Conservation (phyloP, 495 filamentous ascomycete genomes). For the Daldinia caldariorum region DNA sequence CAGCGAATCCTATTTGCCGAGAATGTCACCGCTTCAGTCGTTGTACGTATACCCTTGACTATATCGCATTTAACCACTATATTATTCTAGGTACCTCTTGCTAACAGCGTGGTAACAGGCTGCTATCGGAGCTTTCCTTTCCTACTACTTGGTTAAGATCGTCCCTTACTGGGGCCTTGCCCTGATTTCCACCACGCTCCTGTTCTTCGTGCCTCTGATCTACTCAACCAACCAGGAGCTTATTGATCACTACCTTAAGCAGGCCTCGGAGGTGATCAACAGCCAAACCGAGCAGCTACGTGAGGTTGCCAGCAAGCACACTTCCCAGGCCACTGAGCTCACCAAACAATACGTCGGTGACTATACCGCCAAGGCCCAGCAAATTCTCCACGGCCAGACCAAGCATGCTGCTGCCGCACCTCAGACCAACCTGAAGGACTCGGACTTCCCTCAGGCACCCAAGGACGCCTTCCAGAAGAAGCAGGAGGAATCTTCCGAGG, state of each 20-base stretch:
- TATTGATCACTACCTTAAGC: slow-evolving; percentile 85
- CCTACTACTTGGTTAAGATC: slow-evolving; percentile 93
- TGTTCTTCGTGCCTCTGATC: slow-evolving; percentile 87
- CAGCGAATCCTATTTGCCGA: slow-evolving; percentile 95
- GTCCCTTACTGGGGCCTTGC: slow-evolving; percentile 92
- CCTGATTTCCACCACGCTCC: slow-evolving; percentile 75
- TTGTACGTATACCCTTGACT: slow-evolving; percentile 65
- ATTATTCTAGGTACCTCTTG: neutral
- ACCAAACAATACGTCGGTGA: slow-evolving; percentile 85
- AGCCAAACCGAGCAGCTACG: slow-evolving; percentile 84
- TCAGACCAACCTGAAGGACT: slow-evolving; percentile 55
- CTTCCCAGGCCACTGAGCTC: slow-evolving; percentile 75
- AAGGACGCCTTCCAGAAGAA: slow-evolving; percentile 49
- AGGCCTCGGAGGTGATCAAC: slow-evolving; percentile 75
- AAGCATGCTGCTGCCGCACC: slow-evolving; percentile 41
- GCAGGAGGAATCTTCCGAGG: slow-evolving; percentile 24
- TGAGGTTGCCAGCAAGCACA: slow-evolving; percentile 82
- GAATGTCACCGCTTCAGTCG: slow-evolving; percentile 82
- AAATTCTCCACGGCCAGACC: slow-evolving; percentile 64
- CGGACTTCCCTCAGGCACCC: slow-evolving; percentile 72
- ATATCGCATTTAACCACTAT: neutral
- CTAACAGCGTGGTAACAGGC: slow-evolving; percentile 63
- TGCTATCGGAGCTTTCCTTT: slow-evolving; percentile 80
- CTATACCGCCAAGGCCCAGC: slow-evolving; percentile 85
- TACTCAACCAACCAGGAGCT: slow-evolving; percentile 94